Conservation (phyloP, 2,329 filamentous ascomycete species). For the Fusarium compactum region DNA sequence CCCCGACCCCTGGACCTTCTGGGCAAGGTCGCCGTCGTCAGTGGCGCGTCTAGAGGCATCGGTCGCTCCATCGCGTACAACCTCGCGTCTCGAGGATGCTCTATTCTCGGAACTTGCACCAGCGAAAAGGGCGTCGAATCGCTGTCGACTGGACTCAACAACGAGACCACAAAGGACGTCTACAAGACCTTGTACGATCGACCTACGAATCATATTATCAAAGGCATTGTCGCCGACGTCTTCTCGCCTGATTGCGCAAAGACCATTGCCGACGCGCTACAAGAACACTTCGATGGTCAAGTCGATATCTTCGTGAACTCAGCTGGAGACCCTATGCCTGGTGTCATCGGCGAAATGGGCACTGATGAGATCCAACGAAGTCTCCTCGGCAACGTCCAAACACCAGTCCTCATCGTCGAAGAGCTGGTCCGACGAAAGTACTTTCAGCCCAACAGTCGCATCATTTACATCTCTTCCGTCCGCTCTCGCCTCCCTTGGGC, state of each 20-base stretch:
- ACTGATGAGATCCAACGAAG: slow-evolving; percentile 48
- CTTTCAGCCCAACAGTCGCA: slow-evolving; percentile 51
- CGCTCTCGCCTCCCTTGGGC: slow-evolving; percentile 51
- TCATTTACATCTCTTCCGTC: slow-evolving; percentile 53
- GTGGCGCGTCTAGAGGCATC: slow-evolving; percentile 43
- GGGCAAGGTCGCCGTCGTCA: slow-evolving; percentile 38
- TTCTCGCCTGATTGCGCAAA: slow-evolving; percentile 46
- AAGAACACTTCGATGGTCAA: slow-evolving; percentile 36
- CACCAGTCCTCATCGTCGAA: slow-evolving; percentile 53
- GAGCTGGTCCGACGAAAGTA: slow-evolving; percentile 48
- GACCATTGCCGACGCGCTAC: slow-evolving; percentile 46
- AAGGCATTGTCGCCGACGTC: slow-evolving; percentile 49
- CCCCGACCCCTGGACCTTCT: slow-evolving; percentile 37
- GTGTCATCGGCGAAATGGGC: slow-evolving; percentile 46
- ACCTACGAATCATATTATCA: slow-evolving; percentile 36
- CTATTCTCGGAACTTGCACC: slow-evolving; percentile 51
- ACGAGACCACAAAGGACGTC: slow-evolving; percentile 34
- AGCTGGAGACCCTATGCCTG: slow-evolving; percentile 49
- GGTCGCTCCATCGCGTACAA: slow-evolving; percentile 47
- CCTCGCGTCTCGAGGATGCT: slow-evolving; percentile 48
- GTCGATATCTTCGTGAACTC: slow-evolving; percentile 54
- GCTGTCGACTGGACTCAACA: slow-evolving; percentile 36
- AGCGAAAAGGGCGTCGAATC: slow-evolving; percentile 32
- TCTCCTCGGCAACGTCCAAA: slow-evolving; percentile 52
- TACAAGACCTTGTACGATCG: slow-evolving; percentile 35